phyloP scores from a whole-genome alignment of 2,329 filamentous ascomycete species.

The Diaporthe sp. region DNA sequence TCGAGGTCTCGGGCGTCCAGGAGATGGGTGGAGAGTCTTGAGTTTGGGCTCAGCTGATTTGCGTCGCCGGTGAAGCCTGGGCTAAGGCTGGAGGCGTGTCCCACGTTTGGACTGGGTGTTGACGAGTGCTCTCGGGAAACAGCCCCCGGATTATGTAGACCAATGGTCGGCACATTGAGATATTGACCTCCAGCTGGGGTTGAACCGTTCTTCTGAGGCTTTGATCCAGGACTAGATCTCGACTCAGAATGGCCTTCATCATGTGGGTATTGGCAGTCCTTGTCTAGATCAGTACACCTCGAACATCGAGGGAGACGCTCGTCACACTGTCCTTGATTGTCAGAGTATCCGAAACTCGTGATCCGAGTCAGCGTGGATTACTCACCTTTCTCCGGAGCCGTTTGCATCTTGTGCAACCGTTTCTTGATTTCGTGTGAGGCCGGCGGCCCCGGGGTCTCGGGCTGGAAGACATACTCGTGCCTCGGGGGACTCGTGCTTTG shows the following conservation, averaged over 20 bases:
- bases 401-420: slow-evolving; percentile 33
- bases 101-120: neutral
- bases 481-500: too few relatives aligned
- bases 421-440: slow-evolving; percentile 27
- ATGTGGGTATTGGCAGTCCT: slow-evolving; percentile 61
- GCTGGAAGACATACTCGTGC: neutral
- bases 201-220: too few relatives aligned
- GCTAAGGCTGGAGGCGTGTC: neutral
- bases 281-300: slow-evolving; percentile 59
- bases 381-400: slow-evolving; percentile 32
- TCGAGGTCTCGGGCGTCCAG: slow-evolving; percentile 47
- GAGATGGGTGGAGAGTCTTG: neutral
- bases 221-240: neutral
- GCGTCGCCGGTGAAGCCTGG: neutral
- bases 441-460: slow-evolving; percentile 1
- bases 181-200: neutral
- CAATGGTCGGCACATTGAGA: neutral
- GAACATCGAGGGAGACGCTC: slow-evolving; percentile 63
- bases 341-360: neutral
- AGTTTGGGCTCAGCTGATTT: neutral
- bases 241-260: neutral
- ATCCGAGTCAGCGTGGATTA: neutral
- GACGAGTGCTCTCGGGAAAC: neutral
- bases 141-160: neutral
- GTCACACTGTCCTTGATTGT: slow-evolving; percentile 49